Base-by-base conservation (phyloP, 73 alveolate genomes). In the Paramecium primaurelia region DNA sequence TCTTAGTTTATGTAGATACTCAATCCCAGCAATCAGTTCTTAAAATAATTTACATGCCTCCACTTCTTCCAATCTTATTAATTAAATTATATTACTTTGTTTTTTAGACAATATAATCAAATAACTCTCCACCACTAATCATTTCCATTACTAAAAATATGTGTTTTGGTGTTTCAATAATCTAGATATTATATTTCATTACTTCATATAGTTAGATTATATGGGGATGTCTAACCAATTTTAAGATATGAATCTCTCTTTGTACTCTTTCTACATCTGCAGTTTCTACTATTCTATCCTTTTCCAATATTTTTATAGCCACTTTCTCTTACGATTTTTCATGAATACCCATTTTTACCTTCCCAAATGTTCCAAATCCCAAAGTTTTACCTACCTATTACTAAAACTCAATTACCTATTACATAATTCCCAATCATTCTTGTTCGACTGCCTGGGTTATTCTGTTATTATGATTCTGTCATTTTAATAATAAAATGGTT, bases 261-360 rank as follows among this genome's bases (percentile, higher is more conserved):
- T 96, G 94, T 4, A 97, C 98, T 93, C 93, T 97, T 94, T 77
- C 96, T 86, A 87, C 97, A 95, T 28, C 99, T 93, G 95, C 95
- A 94, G 77, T 97, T 98, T 97, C 98, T 18, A 94, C 93, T 84
- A 98, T 95, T 94, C 95, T 95, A 59, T 96, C 93, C 92, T 97
- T 97, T 92, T 97, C 98, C 69, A 97, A 95, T 37, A 98, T 96
- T 93, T 97, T 97, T 9, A 97, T 97, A 7, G 99, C 99, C n/a
- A 97, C 99, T 28, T 97, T 93, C 90, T 88, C 93, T 59, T 88
- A 68, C 18, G 90, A 58, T 88, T 69, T 22, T 45, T 69, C 69
- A 25, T 88, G 93, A 26, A 51, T 69, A 9, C 85, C 93, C 73
- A 88, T 80, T 42, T 88, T 88, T 14, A 88, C 93, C 71, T 88